Percentiles rank a stretch among this genome's conserved stretches.
phyloP scores from a whole-genome alignment of 352 stramenopile genomes.

The Phytopythium litorale region DNA sequence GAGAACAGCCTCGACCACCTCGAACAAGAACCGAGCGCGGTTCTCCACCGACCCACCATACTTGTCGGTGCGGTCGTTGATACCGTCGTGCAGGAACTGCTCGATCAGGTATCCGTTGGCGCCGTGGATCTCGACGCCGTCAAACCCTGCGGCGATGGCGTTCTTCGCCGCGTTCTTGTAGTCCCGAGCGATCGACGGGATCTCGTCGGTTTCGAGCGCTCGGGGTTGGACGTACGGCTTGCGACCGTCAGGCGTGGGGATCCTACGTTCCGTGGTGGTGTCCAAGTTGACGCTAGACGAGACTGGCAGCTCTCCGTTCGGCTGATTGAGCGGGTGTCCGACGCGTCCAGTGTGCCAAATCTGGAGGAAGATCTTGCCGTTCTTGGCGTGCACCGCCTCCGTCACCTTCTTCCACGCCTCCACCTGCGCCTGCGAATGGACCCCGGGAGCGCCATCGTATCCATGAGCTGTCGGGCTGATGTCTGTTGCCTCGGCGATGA shows the following conservation, averaged over 20 bases:
- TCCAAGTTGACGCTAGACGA: constrained; percentile 49
- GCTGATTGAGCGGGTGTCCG: constrained; percentile 57
- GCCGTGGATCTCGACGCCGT: constrained; percentile 80
- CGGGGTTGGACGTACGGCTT: constrained; percentile 41
- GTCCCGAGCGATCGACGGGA: constrained; percentile 54
- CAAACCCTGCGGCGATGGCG: constrained; percentile 68
- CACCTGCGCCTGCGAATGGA: constrained; percentile 44
- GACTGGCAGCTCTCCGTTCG: constrained; percentile 37
- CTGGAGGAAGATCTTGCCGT: constrained; percentile 65
- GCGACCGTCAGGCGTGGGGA: constrained; percentile 29
- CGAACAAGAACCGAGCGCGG: constrained; percentile 57
- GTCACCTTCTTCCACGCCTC: constrained; percentile 43
- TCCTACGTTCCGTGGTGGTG: not conserved
- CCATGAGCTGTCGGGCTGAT: constrained; percentile 35
- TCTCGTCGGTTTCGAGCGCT: constrained; percentile 63
- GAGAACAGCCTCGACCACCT: constrained; percentile 46
- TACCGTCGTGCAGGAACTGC: constrained; percentile 66
- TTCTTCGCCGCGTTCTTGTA: constrained; percentile 48
- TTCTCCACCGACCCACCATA: constrained; percentile 83
- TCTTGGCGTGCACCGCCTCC: constrained; percentile 62
- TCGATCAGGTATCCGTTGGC: constrained; percentile 90
- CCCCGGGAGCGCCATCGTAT: constrained; percentile 34
- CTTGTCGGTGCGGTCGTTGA: constrained; percentile 72
- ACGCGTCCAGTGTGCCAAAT: constrained; percentile 84
- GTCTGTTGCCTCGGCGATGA: constrained; percentile 57